Evolutionary conservation across 129 eudicot species (phyloP).

Genomic region (Flaveria linearis): DNA sequence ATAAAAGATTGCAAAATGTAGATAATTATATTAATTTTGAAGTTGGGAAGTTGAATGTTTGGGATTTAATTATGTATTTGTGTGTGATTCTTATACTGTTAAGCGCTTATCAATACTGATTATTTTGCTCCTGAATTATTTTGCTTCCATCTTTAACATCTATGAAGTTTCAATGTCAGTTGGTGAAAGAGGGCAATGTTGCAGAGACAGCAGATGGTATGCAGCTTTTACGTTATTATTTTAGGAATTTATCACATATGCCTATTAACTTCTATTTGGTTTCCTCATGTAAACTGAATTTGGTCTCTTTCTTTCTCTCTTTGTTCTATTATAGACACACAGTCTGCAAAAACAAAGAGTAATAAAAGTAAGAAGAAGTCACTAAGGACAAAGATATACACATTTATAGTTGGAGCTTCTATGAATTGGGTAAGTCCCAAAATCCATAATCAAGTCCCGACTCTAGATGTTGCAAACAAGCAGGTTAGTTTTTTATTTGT

Average conservation of each 20-base stretch:
- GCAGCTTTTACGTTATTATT: neutral
- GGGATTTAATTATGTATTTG: neutral
- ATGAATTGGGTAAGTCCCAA: too few species aligned
- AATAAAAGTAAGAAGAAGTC: conserved; percentile 21
- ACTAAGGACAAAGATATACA: conserved; percentile 29
- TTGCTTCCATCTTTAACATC: neutral
- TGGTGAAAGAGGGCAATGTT: conserved; percentile 28
- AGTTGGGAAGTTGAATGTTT: neutral
- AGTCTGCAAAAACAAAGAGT: conserved; percentile 15
- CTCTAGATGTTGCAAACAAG: too few species aligned
- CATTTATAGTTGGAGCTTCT: conserved; percentile 26
- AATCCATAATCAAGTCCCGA: too few species aligned
- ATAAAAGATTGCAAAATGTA: neutral
- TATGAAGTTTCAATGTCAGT: conserved; percentile 37
- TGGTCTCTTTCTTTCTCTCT: conserved; percentile 10
- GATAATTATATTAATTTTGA: neutral
- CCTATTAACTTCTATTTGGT: neutral
- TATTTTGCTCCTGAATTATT: neutral
- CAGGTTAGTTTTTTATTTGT: too few species aligned
- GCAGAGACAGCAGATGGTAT: conserved; percentile 37
- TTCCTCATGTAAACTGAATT: neutral
- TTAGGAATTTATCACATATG: neutral
- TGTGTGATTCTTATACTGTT: neutral
- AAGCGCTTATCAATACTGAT: neutral
- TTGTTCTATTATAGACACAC: conserved; percentile 26